A percentile compares a stretch with the other conserved stretches of the same genome.
phyloP scores from a whole-genome alignment of 2,329 filamentous ascomycete species.

The Albifimbria verrucaria region DNA sequence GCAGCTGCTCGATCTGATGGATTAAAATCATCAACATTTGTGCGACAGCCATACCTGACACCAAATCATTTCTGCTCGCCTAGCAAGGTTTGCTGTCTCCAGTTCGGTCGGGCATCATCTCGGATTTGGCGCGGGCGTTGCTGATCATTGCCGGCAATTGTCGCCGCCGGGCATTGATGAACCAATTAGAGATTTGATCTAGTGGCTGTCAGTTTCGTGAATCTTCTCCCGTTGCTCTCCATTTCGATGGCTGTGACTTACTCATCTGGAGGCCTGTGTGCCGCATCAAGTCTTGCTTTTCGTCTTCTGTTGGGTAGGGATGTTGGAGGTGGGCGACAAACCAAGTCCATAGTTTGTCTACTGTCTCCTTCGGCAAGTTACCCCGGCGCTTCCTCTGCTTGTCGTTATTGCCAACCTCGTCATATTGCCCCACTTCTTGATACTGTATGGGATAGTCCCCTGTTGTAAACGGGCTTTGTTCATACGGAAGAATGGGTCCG shows the following conservation, averaged over 20 bases:
- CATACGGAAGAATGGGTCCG: slow-evolving; percentile 39
- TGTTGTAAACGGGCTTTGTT: slow-evolving; percentile 41
- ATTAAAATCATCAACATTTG: no score
- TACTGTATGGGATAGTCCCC: slow-evolving; percentile 37
- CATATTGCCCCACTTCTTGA: slow-evolving; percentile 40
- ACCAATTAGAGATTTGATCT: slow-evolving; percentile 78
- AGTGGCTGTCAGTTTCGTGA: slow-evolving; percentile 6
- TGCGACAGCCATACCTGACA: no score
- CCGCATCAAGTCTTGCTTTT: slow-evolving; percentile 78
- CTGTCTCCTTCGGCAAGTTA: slow-evolving; percentile 87
- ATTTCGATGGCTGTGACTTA: slow-evolving; percentile 38
- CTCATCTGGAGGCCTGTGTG: slow-evolving; percentile 77
- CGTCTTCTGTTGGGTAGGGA: slow-evolving; percentile 83
- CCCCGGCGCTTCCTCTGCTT: slow-evolving; percentile 66
- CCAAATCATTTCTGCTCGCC: no score
- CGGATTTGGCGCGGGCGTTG: slow-evolving; percentile 49
- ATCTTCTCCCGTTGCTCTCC: not conserved
- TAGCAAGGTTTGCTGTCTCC: slow-evolving; percentile 34
- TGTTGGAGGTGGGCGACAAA: slow-evolving; percentile 72
- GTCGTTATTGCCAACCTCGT: slow-evolving; percentile 42
- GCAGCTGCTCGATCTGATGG: no score
- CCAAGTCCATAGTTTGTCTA: slow-evolving; percentile 77
- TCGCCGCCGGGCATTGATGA: slow-evolving; percentile 71
- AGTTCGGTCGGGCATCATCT: slow-evolving; percentile 38
- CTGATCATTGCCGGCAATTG: slow-evolving; percentile 60